Percentiles rank a stretch among this genome's conserved stretches.
These are phyloP conservation scores for Albugo candida DNA, from an alignment of 352 stramenopile genomes.

Conservation along the genomic window DNA sequence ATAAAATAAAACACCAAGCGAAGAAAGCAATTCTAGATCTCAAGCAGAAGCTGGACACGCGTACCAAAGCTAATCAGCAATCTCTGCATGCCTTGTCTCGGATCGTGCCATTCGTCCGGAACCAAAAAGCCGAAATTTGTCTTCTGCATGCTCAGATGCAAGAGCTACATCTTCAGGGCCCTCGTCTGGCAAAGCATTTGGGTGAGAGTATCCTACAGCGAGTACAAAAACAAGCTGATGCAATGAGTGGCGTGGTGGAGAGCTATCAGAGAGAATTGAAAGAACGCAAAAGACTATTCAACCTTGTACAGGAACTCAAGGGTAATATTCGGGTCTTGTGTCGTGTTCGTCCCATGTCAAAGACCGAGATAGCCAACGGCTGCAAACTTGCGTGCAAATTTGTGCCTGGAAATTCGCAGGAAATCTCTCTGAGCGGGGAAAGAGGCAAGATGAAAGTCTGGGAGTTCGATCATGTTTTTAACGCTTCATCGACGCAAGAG, in stretches of 20 bases:
- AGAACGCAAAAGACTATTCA: slow-evolving; percentile 84
- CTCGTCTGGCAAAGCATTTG: slow-evolving; percentile 26
- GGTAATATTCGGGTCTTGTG: slow-evolving; percentile 96
- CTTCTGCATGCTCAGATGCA: slow-evolving; percentile 30
- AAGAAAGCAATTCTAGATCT: slow-evolving; percentile 76
- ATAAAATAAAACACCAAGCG: slow-evolving; percentile 74
- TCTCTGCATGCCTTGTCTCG: too few relatives aligned
- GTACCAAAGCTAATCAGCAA: slow-evolving; percentile 28
- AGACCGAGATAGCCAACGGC: slow-evolving; percentile 37
- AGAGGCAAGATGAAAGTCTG: slow-evolving; percentile 77
- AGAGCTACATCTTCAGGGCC: slow-evolving; percentile 39
- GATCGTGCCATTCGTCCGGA: too few relatives aligned
- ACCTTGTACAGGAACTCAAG: slow-evolving; percentile 90
- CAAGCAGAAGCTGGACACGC: slow-evolving; percentile 49
- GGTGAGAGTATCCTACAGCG: slow-evolving; percentile 50
- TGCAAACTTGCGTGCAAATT: slow-evolving; percentile 67
- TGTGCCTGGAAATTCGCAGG: slow-evolving; percentile 21
- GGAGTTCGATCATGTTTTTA: slow-evolving; percentile 76
- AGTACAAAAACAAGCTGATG: slow-evolving; percentile 48
- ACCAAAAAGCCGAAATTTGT: slow-evolving; percentile 21
- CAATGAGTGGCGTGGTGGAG: slow-evolving; percentile 68
- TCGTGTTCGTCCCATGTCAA: slow-evolving; percentile 85
- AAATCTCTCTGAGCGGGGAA: slow-evolving; percentile 56
- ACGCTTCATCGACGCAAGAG: slow-evolving; percentile 52
- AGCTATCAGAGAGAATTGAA: slow-evolving; percentile 82